Base-by-base conservation (phyloP, 495 filamentous ascomycete genomes). In the Aspergillus taichungensis region DNA sequence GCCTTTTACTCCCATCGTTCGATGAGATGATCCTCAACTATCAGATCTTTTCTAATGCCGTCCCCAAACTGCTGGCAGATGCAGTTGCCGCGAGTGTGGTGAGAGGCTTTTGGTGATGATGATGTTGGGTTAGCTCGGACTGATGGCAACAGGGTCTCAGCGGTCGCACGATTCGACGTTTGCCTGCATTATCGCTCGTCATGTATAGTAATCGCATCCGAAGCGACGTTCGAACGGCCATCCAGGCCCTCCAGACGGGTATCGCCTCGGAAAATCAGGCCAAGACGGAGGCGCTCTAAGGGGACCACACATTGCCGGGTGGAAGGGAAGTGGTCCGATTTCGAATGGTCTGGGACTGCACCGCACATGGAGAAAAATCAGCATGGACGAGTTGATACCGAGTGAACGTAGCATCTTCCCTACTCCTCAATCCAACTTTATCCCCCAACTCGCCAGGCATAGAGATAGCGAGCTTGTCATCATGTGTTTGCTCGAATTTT, bases 101-200 rank as follows among this genome's bases (percentile, higher is more conserved):
- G 30, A 45, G 3, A 24, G 18, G 18, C 18, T 28, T 39, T 29
- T n/a, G 9, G 10, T 8, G 12, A 40, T 13, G 12, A 13, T 8
- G 6, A 8, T 2, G 24, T n/a, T 32, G n/a, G 37, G 18, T 24
- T 24, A 4, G 18, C 18, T 24, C 18, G 18, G 18, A 24, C 18
- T 24, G 18, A 24, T 24, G 18, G 18, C 10, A 46, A 29, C 35
- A 60, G 59, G 51, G 43, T 8, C 43, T 56, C 1, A 64, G 61
- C 40, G 59, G 50, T 12, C 54, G 61, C 5, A 54, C 37, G 4
- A 47, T 64, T 8, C 53, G 54, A 13, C 49, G 50, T 10, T 38
- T 62, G 6, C 61, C 61, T 4, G 46, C 36, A 1, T 31, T 55
- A 13, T 52, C 59, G 9, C 30, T 62, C 13, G 55, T 57, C 8